Percentiles rank a stretch among this genome's conserved stretches.
phyloP scores from a whole-genome alignment of 208 protist species.

The Crithidia mellificae region DNA sequence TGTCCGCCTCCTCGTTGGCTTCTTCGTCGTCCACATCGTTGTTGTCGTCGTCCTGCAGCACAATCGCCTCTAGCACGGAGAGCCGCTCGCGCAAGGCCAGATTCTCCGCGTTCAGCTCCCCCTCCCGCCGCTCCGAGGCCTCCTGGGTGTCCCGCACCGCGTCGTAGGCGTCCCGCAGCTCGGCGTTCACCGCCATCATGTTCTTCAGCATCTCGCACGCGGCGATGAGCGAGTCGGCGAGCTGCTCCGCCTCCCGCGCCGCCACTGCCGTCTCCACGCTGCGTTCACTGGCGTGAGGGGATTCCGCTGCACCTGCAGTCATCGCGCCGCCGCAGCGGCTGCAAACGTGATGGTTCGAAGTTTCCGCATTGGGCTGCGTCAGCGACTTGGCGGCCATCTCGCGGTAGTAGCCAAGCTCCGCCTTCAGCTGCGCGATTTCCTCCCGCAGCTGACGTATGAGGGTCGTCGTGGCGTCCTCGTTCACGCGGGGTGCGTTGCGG shows the following conservation, averaged over 20 bases:
- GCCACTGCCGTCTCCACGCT: background rate
- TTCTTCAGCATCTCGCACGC: conserved; percentile 81
- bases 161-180: conserved; percentile 83
- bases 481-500: conserved; percentile 80
- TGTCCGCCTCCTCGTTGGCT: background rate
- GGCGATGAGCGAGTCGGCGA: conserved; percentile 77
- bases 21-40: conserved; percentile 12
- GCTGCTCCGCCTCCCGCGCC: conserved; percentile 33
- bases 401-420: conserved; percentile 80
- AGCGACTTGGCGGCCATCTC: conserved; percentile 39
- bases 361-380: background rate
- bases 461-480: conserved; percentile 74
- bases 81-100: conserved; percentile 80
- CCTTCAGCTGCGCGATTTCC: conserved; percentile 77
- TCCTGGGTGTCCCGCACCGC: conserved; percentile 43
- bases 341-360: conserved; percentile 1
- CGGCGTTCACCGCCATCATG: conserved; percentile 68
- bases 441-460: conserved; percentile 71
- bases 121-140: conserved; percentile 52
- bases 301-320: background rate
- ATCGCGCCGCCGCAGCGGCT: conserved; percentile 1
- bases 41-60: conserved; percentile 54
- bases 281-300: background rate
- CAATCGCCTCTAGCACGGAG: conserved; percentile 84
- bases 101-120: conserved; percentile 88